Evolutionary conservation across 306 rosid genomes (phyloP).

Genomic region (Medicago lupulina): DNA sequence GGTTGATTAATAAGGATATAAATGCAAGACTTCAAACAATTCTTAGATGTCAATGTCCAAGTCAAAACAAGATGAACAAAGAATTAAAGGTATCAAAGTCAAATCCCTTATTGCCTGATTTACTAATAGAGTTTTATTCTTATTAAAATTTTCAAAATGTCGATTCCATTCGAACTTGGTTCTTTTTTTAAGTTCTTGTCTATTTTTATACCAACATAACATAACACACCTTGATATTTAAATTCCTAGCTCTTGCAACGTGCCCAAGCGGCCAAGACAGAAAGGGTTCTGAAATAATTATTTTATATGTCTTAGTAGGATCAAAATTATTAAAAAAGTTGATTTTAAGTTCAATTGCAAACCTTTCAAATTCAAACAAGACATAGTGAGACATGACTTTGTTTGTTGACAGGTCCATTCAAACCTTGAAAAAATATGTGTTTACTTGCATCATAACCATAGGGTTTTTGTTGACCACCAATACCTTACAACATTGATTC

Average conservation of each 20-base stretch:
- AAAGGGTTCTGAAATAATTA: slow-evolving; percentile 3
- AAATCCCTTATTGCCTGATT: slow-evolving; percentile 27
- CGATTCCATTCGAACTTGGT: neutral
- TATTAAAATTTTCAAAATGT: slow-evolving; percentile 3
- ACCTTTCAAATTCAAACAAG: slow-evolving; percentile 22
- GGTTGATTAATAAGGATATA: slow-evolving; percentile 34
- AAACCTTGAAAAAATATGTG: slow-evolving; percentile 16
- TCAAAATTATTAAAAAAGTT: neutral
- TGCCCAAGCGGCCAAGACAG: neutral
- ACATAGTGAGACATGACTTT: neutral
- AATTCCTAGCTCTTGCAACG: slow-evolving; percentile 23
- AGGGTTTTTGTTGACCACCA: neutral
- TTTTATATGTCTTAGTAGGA: neutral
- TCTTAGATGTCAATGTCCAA: slow-evolving; percentile 5
- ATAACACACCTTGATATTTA: neutral
- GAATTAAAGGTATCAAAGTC: slow-evolving; percentile 22
- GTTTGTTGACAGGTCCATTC: slow-evolving; percentile 25
- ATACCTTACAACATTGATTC: neutral
- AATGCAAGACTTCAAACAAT: slow-evolving; percentile 17
- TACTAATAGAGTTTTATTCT: slow-evolving; percentile 23
- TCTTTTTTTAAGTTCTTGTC: neutral
- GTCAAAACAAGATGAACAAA: slow-evolving; percentile 28
- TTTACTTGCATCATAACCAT: slow-evolving; percentile 7
- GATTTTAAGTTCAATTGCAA: neutral
- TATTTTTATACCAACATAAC: neutral